A percentile compares a stretch with the other conserved stretches of the same genome.
Evolutionary conservation across 1,284 basidiomycete genomes (phyloP).

Genomic region (Cutaneotrichosporon daszewskae): DNA sequence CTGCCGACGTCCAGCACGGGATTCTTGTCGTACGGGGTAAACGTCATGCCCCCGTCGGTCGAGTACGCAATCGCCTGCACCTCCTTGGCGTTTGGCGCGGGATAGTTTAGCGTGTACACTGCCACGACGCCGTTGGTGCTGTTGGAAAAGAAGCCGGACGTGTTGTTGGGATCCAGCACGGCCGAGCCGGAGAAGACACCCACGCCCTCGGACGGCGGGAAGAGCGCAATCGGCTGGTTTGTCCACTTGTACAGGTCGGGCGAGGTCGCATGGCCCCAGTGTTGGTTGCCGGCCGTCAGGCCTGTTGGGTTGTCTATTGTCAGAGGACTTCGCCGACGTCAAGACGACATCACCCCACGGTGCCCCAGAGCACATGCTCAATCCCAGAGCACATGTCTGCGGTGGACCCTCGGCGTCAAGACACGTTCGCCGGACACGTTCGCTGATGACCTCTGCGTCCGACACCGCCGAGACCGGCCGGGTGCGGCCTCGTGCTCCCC

Average conservation of each 20-base stretch:
- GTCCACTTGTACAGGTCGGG: slow-evolving; percentile 48
- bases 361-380: no score
- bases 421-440: slow-evolving; percentile 51
- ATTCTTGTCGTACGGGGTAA: slow-evolving; percentile 34
- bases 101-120: slow-evolving; percentile 48
- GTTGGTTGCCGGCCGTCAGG: slow-evolving; percentile 47
- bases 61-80: slow-evolving; percentile 42
- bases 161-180: slow-evolving; percentile 49
- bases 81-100: slow-evolving; percentile 34
- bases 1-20: slow-evolving; percentile 5
- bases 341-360: no score
- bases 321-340: slow-evolving; percentile 8
- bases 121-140: slow-evolving; percentile 43
- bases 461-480: no score
- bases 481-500: no score
- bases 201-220: slow-evolving; percentile 29
- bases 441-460: slow-evolving; percentile 55
- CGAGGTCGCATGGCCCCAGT: slow-evolving; percentile 50
- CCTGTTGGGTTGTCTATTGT: slow-evolving; percentile 41
- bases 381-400: no score
- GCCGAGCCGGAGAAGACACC: slow-evolving; percentile 46
- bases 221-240: slow-evolving; percentile 45
- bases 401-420: slow-evolving; percentile 61
- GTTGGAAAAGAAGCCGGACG: slow-evolving; percentile 39
- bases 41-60: slow-evolving; percentile 46